phyloP scores from a whole-genome alignment of 2,329 filamentous ascomycete genomes.

The Lasiodiplodia theobromae region DNA sequence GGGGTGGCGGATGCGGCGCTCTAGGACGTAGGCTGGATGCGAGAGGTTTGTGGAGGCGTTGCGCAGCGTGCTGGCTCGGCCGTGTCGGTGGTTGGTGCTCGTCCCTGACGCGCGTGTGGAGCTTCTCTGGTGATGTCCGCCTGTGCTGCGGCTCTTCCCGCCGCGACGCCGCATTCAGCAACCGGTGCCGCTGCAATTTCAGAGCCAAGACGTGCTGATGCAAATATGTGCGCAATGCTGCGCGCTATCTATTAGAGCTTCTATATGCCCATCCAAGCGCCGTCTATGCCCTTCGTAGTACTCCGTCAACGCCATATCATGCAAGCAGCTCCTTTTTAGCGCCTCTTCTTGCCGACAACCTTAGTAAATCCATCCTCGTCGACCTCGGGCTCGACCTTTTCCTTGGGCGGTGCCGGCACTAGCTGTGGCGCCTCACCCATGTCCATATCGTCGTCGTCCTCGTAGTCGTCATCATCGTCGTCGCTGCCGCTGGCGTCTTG shows the following conservation, averaged over 20 bases:
- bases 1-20: background rate
- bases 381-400: constrained; percentile 46
- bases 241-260: constrained; percentile 24
- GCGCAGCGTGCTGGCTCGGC: background rate
- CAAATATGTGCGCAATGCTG: constrained; percentile 10
- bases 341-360: constrained; percentile 50
- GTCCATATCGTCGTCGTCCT: constrained; percentile 40
- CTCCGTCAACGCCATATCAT: constrained; percentile 27
- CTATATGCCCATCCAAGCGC: constrained; percentile 16
- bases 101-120: constrained; percentile 15
- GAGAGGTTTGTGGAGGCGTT: background rate
- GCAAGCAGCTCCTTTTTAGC: constrained; percentile 35
- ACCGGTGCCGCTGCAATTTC: constrained; percentile 22
- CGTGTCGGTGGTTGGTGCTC: constrained; percentile 7
- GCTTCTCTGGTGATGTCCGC: background rate
- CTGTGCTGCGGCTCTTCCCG: constrained; percentile 19
- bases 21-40: background rate
- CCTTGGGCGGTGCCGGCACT: constrained; percentile 38
- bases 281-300: constrained; percentile 2
- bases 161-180: constrained; percentile 22
- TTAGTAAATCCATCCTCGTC: constrained; percentile 53
- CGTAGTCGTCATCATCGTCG: constrained; percentile 62
- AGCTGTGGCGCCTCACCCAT: constrained; percentile 48
- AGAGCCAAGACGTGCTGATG: constrained; percentile 15
- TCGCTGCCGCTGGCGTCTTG: constrained; percentile 46